Evolutionary conservation across 345 rosid genomes (phyloP).

Genomic region (Eucalyptus grandis): DNA sequence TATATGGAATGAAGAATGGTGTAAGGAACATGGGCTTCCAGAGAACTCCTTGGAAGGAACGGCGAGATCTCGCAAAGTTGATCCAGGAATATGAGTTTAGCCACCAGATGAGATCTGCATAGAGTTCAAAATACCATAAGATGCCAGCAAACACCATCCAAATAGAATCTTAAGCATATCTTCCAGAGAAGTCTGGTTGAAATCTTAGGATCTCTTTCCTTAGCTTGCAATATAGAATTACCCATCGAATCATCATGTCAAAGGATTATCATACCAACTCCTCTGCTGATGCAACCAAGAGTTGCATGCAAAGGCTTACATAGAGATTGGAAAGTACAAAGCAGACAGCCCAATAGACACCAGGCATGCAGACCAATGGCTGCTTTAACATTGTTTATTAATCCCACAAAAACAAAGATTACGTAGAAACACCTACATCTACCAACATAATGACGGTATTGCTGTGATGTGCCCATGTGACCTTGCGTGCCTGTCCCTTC

Average conservation of each 20-base stretch:
- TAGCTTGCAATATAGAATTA: not conserved
- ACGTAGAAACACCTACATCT: not conserved
- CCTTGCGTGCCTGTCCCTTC: not conserved
- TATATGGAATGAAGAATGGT: constrained; percentile 83
- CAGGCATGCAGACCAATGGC: not conserved
- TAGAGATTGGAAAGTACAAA: not conserved
- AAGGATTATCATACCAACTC: not conserved
- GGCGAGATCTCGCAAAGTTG: constrained; percentile 92
- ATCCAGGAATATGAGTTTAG: constrained; percentile 91
- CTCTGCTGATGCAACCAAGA: not conserved
- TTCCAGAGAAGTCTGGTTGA: not conserved
- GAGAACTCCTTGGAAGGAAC: constrained; percentile 82
- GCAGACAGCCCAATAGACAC: not conserved
- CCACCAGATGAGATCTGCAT: constrained; percentile 82
- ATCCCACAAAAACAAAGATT: not conserved
- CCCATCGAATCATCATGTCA: not conserved
- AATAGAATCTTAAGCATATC: not conserved
- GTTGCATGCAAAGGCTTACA: not conserved
- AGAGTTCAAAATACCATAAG: not conserved
- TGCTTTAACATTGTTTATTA: not conserved
- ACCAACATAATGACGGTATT: not conserved
- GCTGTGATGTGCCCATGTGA: not conserved
- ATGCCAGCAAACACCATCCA: not conserved
- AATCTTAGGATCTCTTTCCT: not conserved
- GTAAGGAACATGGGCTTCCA: constrained; percentile 78